Conservation (phyloP, 805 yeast genomes). For the Ogataea saltuana region DNA sequence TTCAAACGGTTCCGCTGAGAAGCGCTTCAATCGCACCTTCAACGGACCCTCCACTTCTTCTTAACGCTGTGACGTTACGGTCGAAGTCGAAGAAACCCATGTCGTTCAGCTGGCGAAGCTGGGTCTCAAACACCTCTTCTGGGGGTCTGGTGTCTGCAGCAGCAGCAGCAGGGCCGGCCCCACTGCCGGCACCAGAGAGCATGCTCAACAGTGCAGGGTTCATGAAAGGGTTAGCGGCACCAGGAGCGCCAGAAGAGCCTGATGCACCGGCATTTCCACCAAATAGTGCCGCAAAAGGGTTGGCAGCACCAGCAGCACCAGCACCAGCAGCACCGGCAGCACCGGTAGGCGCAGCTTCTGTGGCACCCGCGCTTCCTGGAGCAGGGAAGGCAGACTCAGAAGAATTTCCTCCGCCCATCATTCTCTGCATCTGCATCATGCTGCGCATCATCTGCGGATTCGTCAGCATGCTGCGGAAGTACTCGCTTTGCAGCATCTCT, state of each 20-base stretch:
- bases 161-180: conserved; percentile 52
- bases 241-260: conserved; percentile 29
- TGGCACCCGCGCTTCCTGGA: conserved; percentile 43
- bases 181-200: conserved; percentile 43
- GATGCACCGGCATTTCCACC: conserved; percentile 33
- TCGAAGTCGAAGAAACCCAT: conserved; percentile 92
- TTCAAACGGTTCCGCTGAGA: conserved; percentile 57
- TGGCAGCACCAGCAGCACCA: conserved; percentile 38
- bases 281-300: conserved; percentile 46
- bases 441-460: conserved; percentile 86
- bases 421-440: conserved; percentile 73
- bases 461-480: conserved; percentile 73
- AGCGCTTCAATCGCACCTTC: conserved; percentile 94
- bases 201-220: conserved; percentile 50
- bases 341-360: conserved; percentile 23
- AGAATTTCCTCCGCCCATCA: conserved; percentile 40
- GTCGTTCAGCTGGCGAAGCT: conserved; percentile 73
- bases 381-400: conserved; percentile 44
- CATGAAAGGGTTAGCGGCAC: conserved; percentile 41
- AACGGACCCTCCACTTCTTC: conserved; percentile 95
- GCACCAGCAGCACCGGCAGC: conserved; percentile 14
- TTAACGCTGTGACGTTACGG: conserved; percentile 83
- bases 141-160: conserved; percentile 73
- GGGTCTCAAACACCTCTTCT: conserved; percentile 73
- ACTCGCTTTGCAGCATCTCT: conserved; percentile 79